A percentile compares a stretch with the other conserved stretches of the same genome.
These are phyloP conservation scores for Austroboletus niveus DNA, from an alignment of 1,284 basidiomycete genomes.

Conservation along the genomic window DNA sequence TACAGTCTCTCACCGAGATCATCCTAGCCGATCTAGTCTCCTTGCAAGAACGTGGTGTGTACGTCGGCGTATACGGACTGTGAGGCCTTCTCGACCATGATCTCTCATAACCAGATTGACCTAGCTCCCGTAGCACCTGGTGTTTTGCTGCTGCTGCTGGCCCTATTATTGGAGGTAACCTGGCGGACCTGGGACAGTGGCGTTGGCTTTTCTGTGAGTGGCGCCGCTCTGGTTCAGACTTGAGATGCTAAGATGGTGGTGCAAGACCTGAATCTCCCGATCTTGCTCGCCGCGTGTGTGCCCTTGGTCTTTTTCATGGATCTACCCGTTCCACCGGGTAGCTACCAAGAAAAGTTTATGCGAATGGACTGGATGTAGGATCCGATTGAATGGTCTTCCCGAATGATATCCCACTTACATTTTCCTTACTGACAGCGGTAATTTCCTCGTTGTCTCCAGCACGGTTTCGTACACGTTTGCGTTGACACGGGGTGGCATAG, in stretches of 20 bases:
- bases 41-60: conserved; percentile 38
- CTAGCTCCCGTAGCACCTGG: neutral
- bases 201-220: conserved; percentile 39
- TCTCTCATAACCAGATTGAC: neutral
- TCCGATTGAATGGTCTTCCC: neutral
- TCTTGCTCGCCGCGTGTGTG: neutral
- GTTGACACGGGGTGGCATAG: conserved; percentile 5
- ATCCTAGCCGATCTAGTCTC: conserved; percentile 40
- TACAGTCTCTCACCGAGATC: conserved; percentile 35
- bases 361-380: conserved; percentile 13
- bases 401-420: neutral
- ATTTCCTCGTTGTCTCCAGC: conserved; percentile 4
- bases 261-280: conserved; percentile 10
- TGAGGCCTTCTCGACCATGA: neutral
- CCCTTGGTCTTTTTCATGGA: conserved; percentile 1
- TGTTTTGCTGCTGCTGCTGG: conserved; percentile 24
- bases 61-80: conserved; percentile 28
- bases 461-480: conserved; percentile 1
- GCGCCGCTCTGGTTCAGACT: neutral
- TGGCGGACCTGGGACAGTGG: conserved; percentile 36
- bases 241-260: neutral
- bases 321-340: conserved; percentile 1
- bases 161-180: conserved; percentile 37
- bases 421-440: neutral
- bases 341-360: conserved; percentile 4